Evolutionary conservation across 805 yeast species (phyloP).

Genomic region (Candida xyloterini): DNA sequence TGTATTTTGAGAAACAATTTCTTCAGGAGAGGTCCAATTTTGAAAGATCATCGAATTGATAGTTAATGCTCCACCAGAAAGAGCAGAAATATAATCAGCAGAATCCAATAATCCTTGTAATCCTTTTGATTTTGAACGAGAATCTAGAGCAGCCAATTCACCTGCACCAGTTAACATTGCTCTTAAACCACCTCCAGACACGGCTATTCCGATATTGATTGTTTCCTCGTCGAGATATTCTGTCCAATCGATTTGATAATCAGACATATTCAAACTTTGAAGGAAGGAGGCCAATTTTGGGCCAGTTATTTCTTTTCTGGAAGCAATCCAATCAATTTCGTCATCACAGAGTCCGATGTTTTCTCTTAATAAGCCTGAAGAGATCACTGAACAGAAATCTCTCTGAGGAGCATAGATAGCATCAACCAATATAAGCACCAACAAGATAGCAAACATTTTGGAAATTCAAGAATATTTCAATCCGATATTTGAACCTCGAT

Average conservation of each 20-base stretch:
- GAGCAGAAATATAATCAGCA: slow-evolving; percentile 66
- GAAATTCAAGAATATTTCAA: too few species aligned
- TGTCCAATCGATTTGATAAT: slow-evolving; percentile 43
- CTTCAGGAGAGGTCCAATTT: slow-evolving; percentile 66
- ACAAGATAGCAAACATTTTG: background rate
- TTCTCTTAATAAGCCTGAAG: background rate
- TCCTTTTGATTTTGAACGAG: slow-evolving; percentile 44
- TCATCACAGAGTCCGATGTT: background rate
- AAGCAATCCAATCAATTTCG: slow-evolving; percentile 42
- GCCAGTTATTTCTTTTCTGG: slow-evolving; percentile 42
- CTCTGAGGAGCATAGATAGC: background rate
- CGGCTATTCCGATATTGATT: slow-evolving; percentile 49
- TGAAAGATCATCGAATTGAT: slow-evolving; percentile 64
- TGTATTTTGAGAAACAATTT: slow-evolving; percentile 39
- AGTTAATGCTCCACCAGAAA: slow-evolving; percentile 80
- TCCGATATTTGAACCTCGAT: too few species aligned
- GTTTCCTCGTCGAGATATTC: slow-evolving; percentile 32
- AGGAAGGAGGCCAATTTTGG: slow-evolving; percentile 44
- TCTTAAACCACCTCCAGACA: slow-evolving; percentile 84
- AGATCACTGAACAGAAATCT: background rate
- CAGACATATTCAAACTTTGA: slow-evolving; percentile 40
- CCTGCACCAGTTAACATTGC: slow-evolving; percentile 87
- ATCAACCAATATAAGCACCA: background rate
- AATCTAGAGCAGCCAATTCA: slow-evolving; percentile 71
- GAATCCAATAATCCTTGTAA: slow-evolving; percentile 64